A percentile compares a stretch with the other conserved stretches of the same genome.
Conservation (phyloP, 371 early-diverging fungal species). For the Mucor saturninus region DNA sequence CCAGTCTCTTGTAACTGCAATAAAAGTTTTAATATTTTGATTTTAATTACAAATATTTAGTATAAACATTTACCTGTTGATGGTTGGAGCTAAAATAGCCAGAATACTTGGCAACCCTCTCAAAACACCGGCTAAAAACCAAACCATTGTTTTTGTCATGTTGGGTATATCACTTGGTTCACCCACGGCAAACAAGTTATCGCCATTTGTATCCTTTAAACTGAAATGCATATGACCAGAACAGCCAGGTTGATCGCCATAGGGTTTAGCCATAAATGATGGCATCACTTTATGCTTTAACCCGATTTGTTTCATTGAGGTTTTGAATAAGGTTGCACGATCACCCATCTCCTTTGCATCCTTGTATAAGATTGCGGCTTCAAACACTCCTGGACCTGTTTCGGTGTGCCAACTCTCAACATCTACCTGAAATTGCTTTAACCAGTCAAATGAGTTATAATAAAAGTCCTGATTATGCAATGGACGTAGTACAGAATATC, state of each 20-base stretch:
- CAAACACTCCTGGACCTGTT: conserved; percentile 87
- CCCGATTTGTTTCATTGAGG: conserved; percentile 76
- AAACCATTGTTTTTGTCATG: conserved; percentile 62
- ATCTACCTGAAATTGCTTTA: conserved; percentile 64
- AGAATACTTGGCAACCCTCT: conserved; percentile 76
- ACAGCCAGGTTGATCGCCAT: conserved; percentile 75
- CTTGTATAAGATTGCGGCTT: conserved; percentile 76
- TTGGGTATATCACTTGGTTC: conserved; percentile 30
- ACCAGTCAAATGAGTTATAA: conserved; percentile 72
- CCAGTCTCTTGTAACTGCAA: conserved; percentile 79
- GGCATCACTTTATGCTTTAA: conserved; percentile 72
- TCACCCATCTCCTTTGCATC: conserved; percentile 75
- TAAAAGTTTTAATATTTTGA: background rate
- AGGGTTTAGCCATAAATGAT: conserved; percentile 90
- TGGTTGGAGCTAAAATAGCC: conserved; percentile 79
- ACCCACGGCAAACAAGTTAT: conserved; percentile 60
- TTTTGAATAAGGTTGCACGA: conserved; percentile 81
- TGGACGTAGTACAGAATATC: conserved; percentile 82
- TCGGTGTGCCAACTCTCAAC: conserved; percentile 86
- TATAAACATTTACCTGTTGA: conserved; percentile 64
- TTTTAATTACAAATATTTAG: background rate
- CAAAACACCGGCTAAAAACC: conserved; percentile 80
- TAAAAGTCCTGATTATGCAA: conserved; percentile 73
- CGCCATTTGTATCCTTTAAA: conserved; percentile 51
- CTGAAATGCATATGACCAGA: conserved; percentile 87